Conservation (phyloP, 352 stramenopile genomes). For the Pythium brachiatum region DNA sequence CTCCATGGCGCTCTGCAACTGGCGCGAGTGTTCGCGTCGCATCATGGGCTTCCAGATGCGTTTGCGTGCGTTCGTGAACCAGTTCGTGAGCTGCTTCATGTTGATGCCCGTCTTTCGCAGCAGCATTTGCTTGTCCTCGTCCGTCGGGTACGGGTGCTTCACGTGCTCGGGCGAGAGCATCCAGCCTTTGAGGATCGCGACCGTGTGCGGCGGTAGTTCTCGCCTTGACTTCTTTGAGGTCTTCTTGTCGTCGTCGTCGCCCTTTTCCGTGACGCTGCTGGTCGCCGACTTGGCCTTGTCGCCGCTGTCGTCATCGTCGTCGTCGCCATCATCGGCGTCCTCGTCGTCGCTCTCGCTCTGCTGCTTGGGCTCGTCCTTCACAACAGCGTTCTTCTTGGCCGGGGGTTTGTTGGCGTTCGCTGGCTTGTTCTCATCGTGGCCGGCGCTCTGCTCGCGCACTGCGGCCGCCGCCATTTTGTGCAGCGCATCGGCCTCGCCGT, state of each 20-base stretch:
- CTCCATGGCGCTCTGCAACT: constrained; percentile 72
- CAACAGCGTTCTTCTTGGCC: not conserved
- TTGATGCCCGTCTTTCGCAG: constrained; percentile 88
- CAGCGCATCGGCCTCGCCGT: constrained; percentile 10
- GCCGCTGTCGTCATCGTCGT: constrained; percentile 27
- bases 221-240: constrained; percentile 73
- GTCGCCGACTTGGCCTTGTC: constrained; percentile 13
- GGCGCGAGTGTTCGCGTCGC: constrained; percentile 74
- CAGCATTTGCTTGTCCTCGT: constrained; percentile 90
- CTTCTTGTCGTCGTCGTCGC: constrained; percentile 43
- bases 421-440: constrained; percentile 18
- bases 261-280: constrained; percentile 17
- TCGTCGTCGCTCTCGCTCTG: constrained; percentile 20
- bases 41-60: constrained; percentile 91
- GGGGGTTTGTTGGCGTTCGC: constrained; percentile 18
- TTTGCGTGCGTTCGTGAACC: constrained; percentile 89
- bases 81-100: constrained; percentile 91
- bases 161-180: constrained; percentile 89
- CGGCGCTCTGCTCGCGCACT: not conserved
- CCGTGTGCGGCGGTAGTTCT: constrained; percentile 79
- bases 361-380: constrained; percentile 7
- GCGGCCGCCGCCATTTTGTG: constrained; percentile 23
- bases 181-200: constrained; percentile 85
- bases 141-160: constrained; percentile 88
- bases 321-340: constrained; percentile 15